Conservation (phyloP, 768 basidiomycete species). For the Macrolepiota fuliginosa region DNA sequence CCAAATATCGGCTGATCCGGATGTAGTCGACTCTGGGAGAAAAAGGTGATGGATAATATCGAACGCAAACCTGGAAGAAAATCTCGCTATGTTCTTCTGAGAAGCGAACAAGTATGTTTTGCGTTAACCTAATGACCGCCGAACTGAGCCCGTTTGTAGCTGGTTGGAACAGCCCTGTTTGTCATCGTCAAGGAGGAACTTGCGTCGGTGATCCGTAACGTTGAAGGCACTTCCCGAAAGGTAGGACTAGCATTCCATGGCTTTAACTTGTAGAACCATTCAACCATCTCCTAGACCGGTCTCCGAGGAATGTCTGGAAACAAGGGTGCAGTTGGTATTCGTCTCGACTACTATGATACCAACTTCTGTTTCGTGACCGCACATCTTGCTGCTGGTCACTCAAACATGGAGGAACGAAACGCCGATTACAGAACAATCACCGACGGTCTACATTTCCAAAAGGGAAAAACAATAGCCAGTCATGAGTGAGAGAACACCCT, state of each 20-base stretch:
- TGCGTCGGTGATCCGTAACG: constrained; percentile 79
- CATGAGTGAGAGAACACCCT: constrained; percentile 69
- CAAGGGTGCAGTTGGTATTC: constrained; percentile 94
- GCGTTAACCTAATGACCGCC: constrained; percentile 1
- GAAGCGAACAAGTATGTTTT: constrained; percentile 81
- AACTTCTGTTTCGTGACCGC: constrained; percentile 95
- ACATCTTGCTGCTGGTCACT: constrained; percentile 94
- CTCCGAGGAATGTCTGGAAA: constrained; percentile 94
- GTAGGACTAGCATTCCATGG: constrained; percentile 33
- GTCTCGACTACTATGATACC: constrained; percentile 88
- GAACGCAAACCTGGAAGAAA: constrained; percentile 66
- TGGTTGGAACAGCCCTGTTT: constrained; percentile 93
- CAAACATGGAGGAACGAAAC: constrained; percentile 87
- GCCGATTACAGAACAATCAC: constrained; percentile 89
- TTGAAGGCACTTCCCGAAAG: constrained; percentile 91
- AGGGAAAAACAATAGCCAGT: constrained; percentile 83
- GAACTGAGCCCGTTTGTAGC: constrained; percentile 39
- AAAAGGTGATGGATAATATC: constrained; percentile 74
- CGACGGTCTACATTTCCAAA: constrained; percentile 80
- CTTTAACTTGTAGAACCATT: not conserved
- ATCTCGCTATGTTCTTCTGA: constrained; percentile 76
- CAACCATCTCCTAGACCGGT: constrained; percentile 57
- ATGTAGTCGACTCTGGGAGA: constrained; percentile 82
- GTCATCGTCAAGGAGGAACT: constrained; percentile 79
- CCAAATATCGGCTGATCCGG: not conserved